Percentiles rank a stretch among this genome's conserved stretches.
phyloP scores from a whole-genome alignment of 1,139 yeast genomes.

The Pichia sp. region DNA sequence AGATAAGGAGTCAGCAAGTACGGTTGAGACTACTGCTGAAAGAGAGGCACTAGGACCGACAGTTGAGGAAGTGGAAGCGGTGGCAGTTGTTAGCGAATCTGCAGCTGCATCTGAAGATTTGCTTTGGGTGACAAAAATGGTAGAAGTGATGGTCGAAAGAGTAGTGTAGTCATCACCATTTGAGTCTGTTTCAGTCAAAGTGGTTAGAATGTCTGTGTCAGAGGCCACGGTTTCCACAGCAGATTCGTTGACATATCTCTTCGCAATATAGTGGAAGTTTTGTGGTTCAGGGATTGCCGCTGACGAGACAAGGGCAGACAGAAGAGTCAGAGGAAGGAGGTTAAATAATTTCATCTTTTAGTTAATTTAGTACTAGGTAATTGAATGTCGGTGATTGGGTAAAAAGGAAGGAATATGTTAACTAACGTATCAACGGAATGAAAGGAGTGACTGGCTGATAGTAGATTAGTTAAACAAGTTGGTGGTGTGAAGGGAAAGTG shows the following conservation, averaged over 20 bases:
- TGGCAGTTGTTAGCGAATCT: conserved; percentile 7
- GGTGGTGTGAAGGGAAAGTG: background rate
- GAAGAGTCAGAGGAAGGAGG: conserved; percentile 6
- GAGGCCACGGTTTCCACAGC: conserved; percentile 1
- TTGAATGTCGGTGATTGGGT: background rate
- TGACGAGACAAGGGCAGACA: conserved; percentile 16
- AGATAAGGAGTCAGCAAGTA: too few species aligned
- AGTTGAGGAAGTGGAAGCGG: background rate
- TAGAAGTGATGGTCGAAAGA: conserved; percentile 30
- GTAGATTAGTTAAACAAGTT: conserved; percentile 7
- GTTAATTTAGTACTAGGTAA: conserved; percentile 4
- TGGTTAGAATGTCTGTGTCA: conserved; percentile 4
- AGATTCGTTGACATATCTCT: conserved; percentile 25
- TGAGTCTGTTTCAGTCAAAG: conserved; percentile 6
- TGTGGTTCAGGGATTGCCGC: conserved; percentile 19
- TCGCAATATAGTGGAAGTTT: conserved; percentile 18
- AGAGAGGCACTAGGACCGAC: background rate
- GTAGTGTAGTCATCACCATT: conserved; percentile 25
- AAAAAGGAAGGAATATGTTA: conserved; percentile 4
- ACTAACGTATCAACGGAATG: conserved; percentile 17
- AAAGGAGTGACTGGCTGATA: conserved; percentile 29
- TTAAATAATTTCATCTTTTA: conserved; percentile 2
- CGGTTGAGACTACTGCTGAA: too few species aligned
- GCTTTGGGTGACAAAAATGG: conserved; percentile 23
- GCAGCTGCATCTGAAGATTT: conserved; percentile 15